These are phyloP conservation scores for Yamadazyma laniorum DNA, from an alignment of 805 yeast genomes.

Conservation along the genomic window DNA sequence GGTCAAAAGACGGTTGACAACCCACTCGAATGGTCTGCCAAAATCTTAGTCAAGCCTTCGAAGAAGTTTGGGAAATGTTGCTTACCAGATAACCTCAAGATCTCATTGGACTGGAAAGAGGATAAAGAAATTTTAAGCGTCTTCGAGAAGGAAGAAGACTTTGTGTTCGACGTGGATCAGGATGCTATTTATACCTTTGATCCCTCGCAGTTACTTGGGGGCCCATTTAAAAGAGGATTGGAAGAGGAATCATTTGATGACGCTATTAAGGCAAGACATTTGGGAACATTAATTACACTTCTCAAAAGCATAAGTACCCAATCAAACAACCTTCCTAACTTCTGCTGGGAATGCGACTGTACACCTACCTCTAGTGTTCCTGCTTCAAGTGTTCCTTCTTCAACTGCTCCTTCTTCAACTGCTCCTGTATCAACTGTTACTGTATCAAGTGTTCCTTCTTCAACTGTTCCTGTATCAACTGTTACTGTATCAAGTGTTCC, in stretches of 20 bases:
- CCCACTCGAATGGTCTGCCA: slow-evolving; percentile 22
- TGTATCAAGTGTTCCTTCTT: too few relatives aligned
- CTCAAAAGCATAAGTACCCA: slow-evolving; percentile 9
- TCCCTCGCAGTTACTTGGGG: slow-evolving; percentile 4
- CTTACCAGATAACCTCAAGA: slow-evolving; percentile 23
- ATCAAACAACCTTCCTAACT: slow-evolving; percentile 7
- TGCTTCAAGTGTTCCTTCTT: neutral
- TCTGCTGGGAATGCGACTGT: slow-evolving; percentile 16
- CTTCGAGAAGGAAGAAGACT: slow-evolving; percentile 8
- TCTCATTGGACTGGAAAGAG: slow-evolving; percentile 14
- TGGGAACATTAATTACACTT: neutral
- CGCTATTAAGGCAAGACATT: neutral
- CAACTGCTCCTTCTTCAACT: neutral
- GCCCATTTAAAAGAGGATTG: slow-evolving; percentile 1
- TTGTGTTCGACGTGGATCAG: slow-evolving; percentile 4
- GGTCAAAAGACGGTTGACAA: slow-evolving; percentile 13
- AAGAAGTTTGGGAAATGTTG: slow-evolving; percentile 19
- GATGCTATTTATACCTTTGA: slow-evolving; percentile 5
- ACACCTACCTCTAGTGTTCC: slow-evolving; percentile 5
- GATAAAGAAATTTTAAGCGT: slow-evolving; percentile 6
- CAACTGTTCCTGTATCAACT: too few relatives aligned
- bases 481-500: too few relatives aligned
- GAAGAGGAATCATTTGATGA: neutral
- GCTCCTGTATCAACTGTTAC: too few relatives aligned
- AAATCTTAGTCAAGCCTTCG: slow-evolving; percentile 21